phyloP scores from a whole-genome alignment of 345 rosid species.

The Melastoma malabathricum region DNA sequence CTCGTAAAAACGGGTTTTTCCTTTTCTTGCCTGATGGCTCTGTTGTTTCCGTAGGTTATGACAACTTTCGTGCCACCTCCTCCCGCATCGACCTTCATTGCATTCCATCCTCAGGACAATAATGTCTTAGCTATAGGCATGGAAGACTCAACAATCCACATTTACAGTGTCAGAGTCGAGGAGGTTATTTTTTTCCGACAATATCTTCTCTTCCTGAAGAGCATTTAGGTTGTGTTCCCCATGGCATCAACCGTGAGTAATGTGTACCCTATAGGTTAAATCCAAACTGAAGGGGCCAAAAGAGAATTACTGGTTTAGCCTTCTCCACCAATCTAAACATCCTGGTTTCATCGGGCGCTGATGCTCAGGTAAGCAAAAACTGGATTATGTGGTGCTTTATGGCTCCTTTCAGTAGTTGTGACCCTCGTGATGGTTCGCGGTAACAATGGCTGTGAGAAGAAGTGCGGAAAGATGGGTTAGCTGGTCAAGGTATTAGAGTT shows the following conservation, averaged over 20 bases:
- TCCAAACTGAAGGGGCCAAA: conserved; percentile 61
- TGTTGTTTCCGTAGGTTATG: conserved; percentile 48
- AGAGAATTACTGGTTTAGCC: conserved; percentile 65
- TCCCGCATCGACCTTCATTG: conserved; percentile 78
- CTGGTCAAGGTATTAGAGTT: too few relatives aligned
- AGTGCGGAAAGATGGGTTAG: too few relatives aligned
- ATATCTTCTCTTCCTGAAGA: neutral
- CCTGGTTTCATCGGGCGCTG: conserved; percentile 78
- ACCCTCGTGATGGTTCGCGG: neutral
- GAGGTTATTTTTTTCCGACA: conserved; percentile 29
- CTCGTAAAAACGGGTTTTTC: neutral
- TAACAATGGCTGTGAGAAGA: too few relatives aligned
- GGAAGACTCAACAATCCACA: conserved; percentile 85
- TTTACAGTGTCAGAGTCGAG: conserved; percentile 67
- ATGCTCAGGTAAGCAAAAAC: conserved; percentile 53
- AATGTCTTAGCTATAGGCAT: conserved; percentile 85
- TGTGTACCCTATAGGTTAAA: conserved; percentile 34
- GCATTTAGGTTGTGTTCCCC: neutral
- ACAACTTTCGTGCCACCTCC: conserved; percentile 79
- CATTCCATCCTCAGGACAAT: conserved; percentile 84
- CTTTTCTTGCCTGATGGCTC: neutral
- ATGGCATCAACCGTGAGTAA: neutral
- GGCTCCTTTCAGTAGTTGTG: neutral
- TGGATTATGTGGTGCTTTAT: neutral
- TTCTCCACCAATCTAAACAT: conserved; percentile 45